Evolutionary conservation across 257 asterid genomes (phyloP).

Genomic region (Cruciata laevipes): DNA sequence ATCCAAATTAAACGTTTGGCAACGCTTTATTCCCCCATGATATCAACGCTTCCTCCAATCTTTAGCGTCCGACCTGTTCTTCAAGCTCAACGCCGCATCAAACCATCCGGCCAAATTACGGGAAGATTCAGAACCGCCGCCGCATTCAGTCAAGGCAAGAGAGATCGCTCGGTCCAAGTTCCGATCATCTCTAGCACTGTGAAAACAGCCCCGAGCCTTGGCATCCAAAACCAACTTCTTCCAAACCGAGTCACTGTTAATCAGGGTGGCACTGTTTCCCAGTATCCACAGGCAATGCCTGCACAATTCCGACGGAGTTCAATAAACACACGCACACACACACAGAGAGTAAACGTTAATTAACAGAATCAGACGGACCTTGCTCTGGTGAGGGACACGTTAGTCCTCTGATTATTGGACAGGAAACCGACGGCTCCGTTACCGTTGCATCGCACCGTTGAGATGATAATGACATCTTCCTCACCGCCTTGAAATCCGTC

Average conservation of each 20-base stretch:
- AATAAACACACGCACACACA: not conserved
- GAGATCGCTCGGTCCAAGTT: not conserved
- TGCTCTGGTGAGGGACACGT: conserved; percentile 72
- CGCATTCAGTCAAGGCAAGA: not conserved
- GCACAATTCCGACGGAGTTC: not conserved
- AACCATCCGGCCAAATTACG: not conserved
- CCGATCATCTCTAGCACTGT: not conserved
- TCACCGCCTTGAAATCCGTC: conserved; percentile 94
- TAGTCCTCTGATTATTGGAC: conserved; percentile 47
- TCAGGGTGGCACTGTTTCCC: not conserved
- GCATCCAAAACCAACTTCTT: conserved; percentile 2
- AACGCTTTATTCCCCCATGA: too few species aligned
- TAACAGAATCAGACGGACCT: conserved; percentile 27
- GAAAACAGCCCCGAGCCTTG: not conserved
- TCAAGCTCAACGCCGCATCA: not conserved
- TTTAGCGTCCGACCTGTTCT: not conserved
- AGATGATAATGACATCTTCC: conserved; percentile 65
- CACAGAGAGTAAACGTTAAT: not conserved
- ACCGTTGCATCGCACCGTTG: conserved; percentile 65
- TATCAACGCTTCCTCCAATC: not conserved
- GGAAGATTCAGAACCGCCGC: not conserved
- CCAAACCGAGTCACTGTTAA: conserved; percentile 1
- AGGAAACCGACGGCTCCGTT: conserved; percentile 69
- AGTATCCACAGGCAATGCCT: conserved; percentile 5
- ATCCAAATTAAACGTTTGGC: too few species aligned